These are phyloP conservation scores for Penicillium sp. DNA, from an alignment of 2,329 filamentous ascomycete genomes.

Conservation along the genomic window DNA sequence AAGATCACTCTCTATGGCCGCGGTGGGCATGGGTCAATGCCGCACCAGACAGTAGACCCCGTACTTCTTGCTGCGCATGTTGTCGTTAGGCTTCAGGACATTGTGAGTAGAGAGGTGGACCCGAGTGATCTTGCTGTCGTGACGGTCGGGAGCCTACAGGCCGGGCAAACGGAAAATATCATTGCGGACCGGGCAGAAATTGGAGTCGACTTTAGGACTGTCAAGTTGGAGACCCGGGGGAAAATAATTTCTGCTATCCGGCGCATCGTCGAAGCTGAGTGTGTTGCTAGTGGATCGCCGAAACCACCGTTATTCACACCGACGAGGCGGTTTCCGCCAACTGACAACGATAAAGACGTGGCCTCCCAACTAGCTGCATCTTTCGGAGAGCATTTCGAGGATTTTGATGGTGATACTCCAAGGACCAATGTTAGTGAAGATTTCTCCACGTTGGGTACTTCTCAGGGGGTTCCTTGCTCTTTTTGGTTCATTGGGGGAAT, in stretches of 20 bases:
- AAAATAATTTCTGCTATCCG: slow-evolving; percentile 49
- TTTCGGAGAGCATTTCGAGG: slow-evolving; percentile 50
- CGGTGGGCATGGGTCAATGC: slow-evolving; percentile 58
- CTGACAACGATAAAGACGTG: slow-evolving; percentile 50
- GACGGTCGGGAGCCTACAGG: slow-evolving; percentile 58
- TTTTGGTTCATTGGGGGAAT: slow-evolving; percentile 60
- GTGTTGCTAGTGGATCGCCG: slow-evolving; percentile 50
- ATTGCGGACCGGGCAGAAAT: slow-evolving; percentile 56
- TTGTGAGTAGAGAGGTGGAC: slow-evolving; percentile 56
- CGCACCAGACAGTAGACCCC: slow-evolving; percentile 57
- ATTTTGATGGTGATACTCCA: slow-evolving; percentile 33
- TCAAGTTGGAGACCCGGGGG: slow-evolving; percentile 46
- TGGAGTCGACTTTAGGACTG: slow-evolving; percentile 55
- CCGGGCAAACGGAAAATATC: slow-evolving; percentile 60
- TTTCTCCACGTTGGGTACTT: slow-evolving; percentile 55
- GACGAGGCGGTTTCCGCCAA: slow-evolving; percentile 53
- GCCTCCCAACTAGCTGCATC: slow-evolving; percentile 45
- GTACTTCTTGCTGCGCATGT: slow-evolving; percentile 57
- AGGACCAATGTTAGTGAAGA: slow-evolving; percentile 53
- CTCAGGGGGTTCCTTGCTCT: slow-evolving; percentile 49
- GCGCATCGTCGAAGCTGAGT: slow-evolving; percentile 59
- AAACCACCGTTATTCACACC: slow-evolving; percentile 48
- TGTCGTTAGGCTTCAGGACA: slow-evolving; percentile 58
- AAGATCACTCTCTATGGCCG: slow-evolving; percentile 58
- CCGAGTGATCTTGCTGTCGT: slow-evolving; percentile 55